Evolutionary conservation across 257 asterid species (phyloP).

Genomic region (Haberlea rhodopensis): DNA sequence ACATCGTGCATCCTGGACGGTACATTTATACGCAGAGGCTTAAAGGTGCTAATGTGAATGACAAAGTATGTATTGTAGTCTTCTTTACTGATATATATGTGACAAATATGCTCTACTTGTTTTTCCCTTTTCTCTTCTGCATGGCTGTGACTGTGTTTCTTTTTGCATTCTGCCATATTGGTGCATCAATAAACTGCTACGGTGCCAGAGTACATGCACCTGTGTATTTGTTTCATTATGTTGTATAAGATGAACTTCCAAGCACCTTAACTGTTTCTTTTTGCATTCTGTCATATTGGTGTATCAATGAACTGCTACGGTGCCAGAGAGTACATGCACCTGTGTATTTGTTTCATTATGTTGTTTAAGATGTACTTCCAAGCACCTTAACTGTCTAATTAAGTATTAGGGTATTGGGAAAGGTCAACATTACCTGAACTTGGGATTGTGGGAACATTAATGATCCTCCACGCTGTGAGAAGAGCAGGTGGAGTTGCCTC

Average conservation of each 20-base stretch:
- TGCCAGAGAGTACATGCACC: background rate
- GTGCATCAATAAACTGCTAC: background rate
- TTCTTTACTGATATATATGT: background rate
- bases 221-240: background rate
- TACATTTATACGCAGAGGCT: constrained; percentile 76
- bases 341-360: background rate
- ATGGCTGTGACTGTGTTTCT: background rate
- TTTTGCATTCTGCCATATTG: background rate
- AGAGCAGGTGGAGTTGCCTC: background rate
- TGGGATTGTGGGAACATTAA: background rate
- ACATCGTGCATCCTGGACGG: constrained; percentile 81
- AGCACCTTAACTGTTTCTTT: background rate
- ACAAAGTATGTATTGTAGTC: constrained; percentile 52
- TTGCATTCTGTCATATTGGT: too few species aligned
- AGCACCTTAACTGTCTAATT: background rate
- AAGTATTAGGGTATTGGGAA: background rate
- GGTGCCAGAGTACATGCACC: background rate
- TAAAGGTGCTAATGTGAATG: constrained; percentile 74
- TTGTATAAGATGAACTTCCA: background rate
- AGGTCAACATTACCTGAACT: background rate
- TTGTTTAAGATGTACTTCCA: background rate
- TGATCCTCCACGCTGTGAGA: background rate
- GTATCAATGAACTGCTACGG: background rate
- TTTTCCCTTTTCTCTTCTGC: background rate
- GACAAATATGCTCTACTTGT: background rate